Base-by-base conservation (phyloP, 2,329 filamentous ascomycete genomes). In the Alternaria infectoria region DNA sequence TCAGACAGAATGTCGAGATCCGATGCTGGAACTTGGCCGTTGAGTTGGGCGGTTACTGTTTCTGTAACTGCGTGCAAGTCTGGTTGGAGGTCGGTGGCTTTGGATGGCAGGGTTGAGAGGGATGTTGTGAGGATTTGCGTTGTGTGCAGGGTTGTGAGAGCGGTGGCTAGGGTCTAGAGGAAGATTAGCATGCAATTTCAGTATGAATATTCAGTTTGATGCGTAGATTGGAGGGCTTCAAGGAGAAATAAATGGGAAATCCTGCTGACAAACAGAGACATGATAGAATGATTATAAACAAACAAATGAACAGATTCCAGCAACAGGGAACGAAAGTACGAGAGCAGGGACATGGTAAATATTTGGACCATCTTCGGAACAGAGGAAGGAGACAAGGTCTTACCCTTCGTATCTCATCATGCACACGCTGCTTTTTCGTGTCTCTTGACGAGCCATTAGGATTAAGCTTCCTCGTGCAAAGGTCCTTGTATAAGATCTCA, bases 41-140 rank as follows among this genome's bases (percentile, higher is more conserved):
- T 77, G 10, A 84, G 74, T 44, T 78, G 75, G 0, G 83, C 81
- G 11, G 77, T 76, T 6, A 81, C 71, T 9, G 83, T 74, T n/a
- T 81, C 80, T 28, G 82, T 81, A 6, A 81, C 71, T 52, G 82
- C 73, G 67, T 81, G 79, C 2, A 85, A 72, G 69, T 83, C 82
- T 10, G 74, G 74, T 15, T 80, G 79, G n/a, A 84, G 70, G 6
- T 77, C 73, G 45, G 74, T 66, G n/a, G 71, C 71, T 32, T 72
- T 71, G 13, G 76, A 78, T 3, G 78, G 73, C 7, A 82, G 67
- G n/a, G 69, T 65, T 5, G 74, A 64, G 6, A 84, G 69, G 12
- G 78, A 74, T n/a, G 66, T 62, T 36, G 74, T 73, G 40, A 83
- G 69, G 11, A 82, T 67, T 19, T 75, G 68, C 13, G 71, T 69